Base-by-base conservation (phyloP, 495 filamentous ascomycete genomes). In the Neurospora sp. region DNA sequence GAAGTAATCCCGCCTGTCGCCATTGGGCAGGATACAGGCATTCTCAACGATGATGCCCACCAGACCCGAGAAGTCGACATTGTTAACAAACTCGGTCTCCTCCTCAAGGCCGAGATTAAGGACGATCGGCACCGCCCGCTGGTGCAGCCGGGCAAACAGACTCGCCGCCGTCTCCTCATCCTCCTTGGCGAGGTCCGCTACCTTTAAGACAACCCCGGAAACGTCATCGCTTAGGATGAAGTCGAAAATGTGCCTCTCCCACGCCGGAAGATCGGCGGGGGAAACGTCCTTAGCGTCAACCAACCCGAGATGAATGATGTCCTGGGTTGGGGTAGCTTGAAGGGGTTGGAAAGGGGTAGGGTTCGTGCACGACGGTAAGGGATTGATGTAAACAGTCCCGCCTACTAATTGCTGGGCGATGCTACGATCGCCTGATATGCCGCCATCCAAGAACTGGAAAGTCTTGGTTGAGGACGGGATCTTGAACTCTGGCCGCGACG, bases 1-100 rank as follows among this genome's bases (percentile, higher is more conserved):
- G 74, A 88, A 88, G 71, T 86, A 87, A 71, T 88, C 86, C 1
- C 86, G 79, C 70, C 86, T 84, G 48, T 84, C 76, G 15, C 86
- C 86, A 21, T 82, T 72, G 2, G 81, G 79, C 34, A 87, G 74
- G 71, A 87, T 86, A 71, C 83, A 87, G 15, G 84, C 85, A 74
- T 88, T 87, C 19, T 82, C 79, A 54, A 88, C 77, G 0, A 88
- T 84, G 21, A 88, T 19, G 0, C 86, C 86, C 4, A 43, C 71
- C 5, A 78, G 31, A 0, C 71, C n/a, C 0, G 45, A 62, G 9
- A 80, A 59, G 48, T 78, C 72, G 0, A 77, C 39, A 1, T 48
- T 39, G 2, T 74, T 40, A 4, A 74, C 34, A 0, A 73, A 34
- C 54, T 66, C 9, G 0, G 5, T 42, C 9, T 24, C 43, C 28